phyloP scores from a whole-genome alignment of 179 eudicot species.

The Silene noctiflora region DNA sequence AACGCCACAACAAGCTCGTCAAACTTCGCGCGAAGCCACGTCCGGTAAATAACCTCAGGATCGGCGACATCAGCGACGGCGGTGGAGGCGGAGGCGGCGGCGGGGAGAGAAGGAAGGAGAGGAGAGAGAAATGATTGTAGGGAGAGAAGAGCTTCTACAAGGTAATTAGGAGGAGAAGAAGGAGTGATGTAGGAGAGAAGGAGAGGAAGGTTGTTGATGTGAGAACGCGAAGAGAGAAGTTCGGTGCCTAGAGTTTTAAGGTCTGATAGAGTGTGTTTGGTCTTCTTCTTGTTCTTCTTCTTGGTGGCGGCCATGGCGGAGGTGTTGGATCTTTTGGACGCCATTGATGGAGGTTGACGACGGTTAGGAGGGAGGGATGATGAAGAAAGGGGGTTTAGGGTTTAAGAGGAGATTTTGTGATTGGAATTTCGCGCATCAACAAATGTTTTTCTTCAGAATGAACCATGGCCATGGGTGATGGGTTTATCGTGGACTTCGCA shows the following conservation, averaged over 20 bases:
- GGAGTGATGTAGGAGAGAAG: slow-evolving; percentile 55
- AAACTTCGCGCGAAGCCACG: slow-evolving; percentile 83
- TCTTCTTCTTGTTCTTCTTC: slow-evolving; percentile 29
- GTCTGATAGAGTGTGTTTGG: slow-evolving; percentile 34
- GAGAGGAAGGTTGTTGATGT: slow-evolving; percentile 70
- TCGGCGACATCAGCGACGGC: slow-evolving; percentile 24
- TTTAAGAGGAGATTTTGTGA: neutral
- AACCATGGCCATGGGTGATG: too few relatives aligned
- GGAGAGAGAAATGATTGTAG: slow-evolving; percentile 80
- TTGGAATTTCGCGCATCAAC: slow-evolving; percentile 4
- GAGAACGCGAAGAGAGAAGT: slow-evolving; percentile 59
- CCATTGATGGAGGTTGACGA: slow-evolving; percentile 31
- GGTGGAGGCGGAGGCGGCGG: slow-evolving; percentile 5
- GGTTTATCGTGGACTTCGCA: too few relatives aligned
- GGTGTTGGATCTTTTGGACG: slow-evolving; percentile 24
- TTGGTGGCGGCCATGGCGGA: slow-evolving; percentile 16
- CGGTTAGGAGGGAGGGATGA: neutral
- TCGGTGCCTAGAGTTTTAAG: slow-evolving; percentile 60
- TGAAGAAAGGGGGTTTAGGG: neutral
- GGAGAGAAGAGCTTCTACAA: slow-evolving; percentile 70
- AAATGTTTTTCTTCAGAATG: too few relatives aligned
- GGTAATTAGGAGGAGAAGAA: slow-evolving; percentile 48
- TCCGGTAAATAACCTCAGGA: slow-evolving; percentile 58
- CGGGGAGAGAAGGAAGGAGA: slow-evolving; percentile 51
- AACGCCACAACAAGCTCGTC: slow-evolving; percentile 56